Percentiles rank a stretch among this genome's conserved stretches.
phyloP scores from a whole-genome alignment of 2,329 filamentous ascomycete genomes.

The Monilinia laxa region DNA sequence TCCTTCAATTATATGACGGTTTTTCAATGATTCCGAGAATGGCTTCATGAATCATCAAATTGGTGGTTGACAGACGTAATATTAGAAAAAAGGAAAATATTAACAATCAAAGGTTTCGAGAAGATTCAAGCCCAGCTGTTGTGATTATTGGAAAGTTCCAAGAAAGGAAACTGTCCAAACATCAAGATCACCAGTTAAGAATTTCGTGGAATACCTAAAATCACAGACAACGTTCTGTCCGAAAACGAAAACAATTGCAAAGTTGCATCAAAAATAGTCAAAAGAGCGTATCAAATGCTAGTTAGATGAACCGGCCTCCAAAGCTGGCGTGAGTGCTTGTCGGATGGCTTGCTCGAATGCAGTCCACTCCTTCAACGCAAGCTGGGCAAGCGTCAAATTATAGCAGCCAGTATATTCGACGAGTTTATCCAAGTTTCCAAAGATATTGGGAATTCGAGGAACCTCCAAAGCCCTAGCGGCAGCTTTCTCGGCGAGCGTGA shows the following conservation, averaged over 20 bases:
- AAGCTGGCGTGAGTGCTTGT: constrained; percentile 31
- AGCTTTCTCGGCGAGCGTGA: constrained; percentile 47
- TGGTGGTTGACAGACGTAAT: constrained; percentile 9
- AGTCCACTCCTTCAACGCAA: constrained; percentile 49
- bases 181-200: neutral
- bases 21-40: constrained; percentile 14
- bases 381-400: constrained; percentile 49
- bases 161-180: constrained; percentile 6
- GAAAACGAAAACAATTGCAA: neutral
- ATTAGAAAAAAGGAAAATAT: constrained; percentile 2
- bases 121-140: neutral
- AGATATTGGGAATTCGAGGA: constrained; percentile 28
- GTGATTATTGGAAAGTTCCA: neutral
- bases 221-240: constrained; percentile 2
- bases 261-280: neutral
- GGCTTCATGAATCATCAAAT: constrained; percentile 26
- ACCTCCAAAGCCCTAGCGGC: constrained; percentile 26
- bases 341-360: constrained; percentile 52
- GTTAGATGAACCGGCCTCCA: constrained; percentile 16
- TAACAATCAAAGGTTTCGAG: neutral
- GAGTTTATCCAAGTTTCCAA: constrained; percentile 51
- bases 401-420: constrained; percentile 43
- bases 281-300: neutral
- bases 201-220: neutral
- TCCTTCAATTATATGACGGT: constrained; percentile 22